These are phyloP conservation scores for Sindora glabra DNA, from an alignment of 306 rosid genomes.

Conservation along the genomic window DNA sequence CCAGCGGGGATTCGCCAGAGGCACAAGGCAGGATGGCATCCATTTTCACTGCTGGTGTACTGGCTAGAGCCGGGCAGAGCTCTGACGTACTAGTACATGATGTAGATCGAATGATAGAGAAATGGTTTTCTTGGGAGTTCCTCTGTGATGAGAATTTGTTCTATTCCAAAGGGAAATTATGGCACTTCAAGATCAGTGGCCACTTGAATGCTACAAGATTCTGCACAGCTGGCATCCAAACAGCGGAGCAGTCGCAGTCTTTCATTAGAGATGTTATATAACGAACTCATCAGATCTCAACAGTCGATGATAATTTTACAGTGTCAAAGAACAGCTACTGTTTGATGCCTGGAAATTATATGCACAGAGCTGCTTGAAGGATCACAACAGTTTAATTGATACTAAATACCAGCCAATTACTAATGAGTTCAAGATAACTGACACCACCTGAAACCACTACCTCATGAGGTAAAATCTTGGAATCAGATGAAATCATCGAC, in stretches of 20 bases:
- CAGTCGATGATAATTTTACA: background rate
- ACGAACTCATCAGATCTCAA: background rate
- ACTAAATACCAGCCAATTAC: background rate
- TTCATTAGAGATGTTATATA: background rate
- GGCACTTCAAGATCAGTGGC: conserved; percentile 70
- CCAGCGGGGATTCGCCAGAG: conserved; percentile 49
- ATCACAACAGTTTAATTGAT: background rate
- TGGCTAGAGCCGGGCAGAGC: conserved; percentile 60
- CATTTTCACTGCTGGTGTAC: conserved; percentile 60
- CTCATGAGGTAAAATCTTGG: background rate
- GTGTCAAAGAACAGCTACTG: background rate
- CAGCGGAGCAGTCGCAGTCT: conserved; percentile 17
- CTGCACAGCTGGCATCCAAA: conserved; percentile 33
- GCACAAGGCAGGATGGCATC: conserved; percentile 81
- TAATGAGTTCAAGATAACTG: background rate
- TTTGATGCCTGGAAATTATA: background rate
- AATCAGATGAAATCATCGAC: background rate
- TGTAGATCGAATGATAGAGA: conserved; percentile 67
- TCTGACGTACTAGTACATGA: conserved; percentile 72
- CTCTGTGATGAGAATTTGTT: conserved; percentile 78
- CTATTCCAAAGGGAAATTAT: conserved; percentile 66
- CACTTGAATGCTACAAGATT: conserved; percentile 44
- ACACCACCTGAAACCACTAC: background rate
- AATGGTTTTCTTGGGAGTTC: conserved; percentile 95
- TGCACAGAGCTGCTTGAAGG: background rate